phyloP scores from a whole-genome alignment of 352 stramenopile genomes.

The Poterioochromonas sp. region DNA sequence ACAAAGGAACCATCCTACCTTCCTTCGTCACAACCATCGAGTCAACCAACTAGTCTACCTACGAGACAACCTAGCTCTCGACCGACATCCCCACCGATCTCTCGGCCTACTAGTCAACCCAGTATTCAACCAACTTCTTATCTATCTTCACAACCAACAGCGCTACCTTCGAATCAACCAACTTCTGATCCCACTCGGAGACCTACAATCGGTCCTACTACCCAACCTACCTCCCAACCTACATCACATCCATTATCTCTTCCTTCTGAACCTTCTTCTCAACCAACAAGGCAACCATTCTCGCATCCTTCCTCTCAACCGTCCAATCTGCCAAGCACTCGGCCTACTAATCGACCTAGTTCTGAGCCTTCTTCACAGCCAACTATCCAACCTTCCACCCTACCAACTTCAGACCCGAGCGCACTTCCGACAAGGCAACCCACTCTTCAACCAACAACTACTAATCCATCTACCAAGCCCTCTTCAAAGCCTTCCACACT shows the following conservation, averaged over 20 bases:
- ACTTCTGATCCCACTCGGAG: no score
- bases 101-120: no score
- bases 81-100: no score
- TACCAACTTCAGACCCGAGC: neutral
- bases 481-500: neutral
- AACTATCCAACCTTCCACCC: no score
- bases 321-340: neutral
- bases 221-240: neutral
- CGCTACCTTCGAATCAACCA: no score
- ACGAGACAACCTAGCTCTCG: neutral
- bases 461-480: no score
- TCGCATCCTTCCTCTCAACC: neutral
- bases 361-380: neutral
- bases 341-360: neutral
- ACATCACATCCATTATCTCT: neutral
- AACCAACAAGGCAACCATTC: neutral
- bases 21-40: neutral
- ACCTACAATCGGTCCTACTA: no score
- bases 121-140: no score
- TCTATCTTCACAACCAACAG: no score
- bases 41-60: neutral
- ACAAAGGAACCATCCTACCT: neutral
- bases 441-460: neutral
- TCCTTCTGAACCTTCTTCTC: neutral
- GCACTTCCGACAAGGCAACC: neutral